Percentiles rank a stretch among this genome's conserved stretches.
Conservation (phyloP, 805 yeast species). For the Yamadazyma scolyti region DNA sequence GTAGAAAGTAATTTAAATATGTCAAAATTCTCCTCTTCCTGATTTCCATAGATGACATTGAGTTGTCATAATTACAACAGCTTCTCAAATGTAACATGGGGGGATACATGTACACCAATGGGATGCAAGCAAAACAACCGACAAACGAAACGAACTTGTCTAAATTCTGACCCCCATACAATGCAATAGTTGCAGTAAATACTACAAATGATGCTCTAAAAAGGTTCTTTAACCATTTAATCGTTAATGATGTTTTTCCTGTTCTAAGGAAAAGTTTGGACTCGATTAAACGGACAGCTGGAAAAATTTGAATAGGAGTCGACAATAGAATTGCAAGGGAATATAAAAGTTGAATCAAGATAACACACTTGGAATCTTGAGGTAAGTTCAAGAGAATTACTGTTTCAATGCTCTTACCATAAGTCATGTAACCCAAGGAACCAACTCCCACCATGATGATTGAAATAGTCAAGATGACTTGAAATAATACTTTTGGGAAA, state of each 20-base stretch:
- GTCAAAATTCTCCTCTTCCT: conserved; percentile 37
- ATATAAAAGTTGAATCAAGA: conserved; percentile 65
- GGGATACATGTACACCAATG: conserved; percentile 82
- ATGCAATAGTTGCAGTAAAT: conserved; percentile 55
- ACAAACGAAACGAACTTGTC: conserved; percentile 76
- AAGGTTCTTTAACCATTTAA: conserved; percentile 67
- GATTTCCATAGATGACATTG: conserved; percentile 12
- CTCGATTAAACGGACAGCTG: conserved; percentile 73
- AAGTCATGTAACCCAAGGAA: conserved; percentile 64
- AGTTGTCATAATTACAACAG: conserved; percentile 30
- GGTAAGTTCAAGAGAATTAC: conserved; percentile 73
- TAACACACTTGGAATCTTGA: conserved; percentile 58
- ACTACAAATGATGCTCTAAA: conserved; percentile 54
- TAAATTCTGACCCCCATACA: conserved; percentile 63
- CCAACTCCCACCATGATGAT: conserved; percentile 62
- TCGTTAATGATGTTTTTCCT: conserved; percentile 50
- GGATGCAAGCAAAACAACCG: conserved; percentile 83
- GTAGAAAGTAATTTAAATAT: conserved; percentile 44
- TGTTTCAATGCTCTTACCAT: conserved; percentile 60
- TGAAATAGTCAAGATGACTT: conserved; percentile 63
- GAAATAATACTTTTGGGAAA: conserved; percentile 60
- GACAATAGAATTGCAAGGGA: conserved; percentile 72
- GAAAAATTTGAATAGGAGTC: conserved; percentile 78
- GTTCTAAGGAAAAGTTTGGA: conserved; percentile 51
- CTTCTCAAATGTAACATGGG: conserved; percentile 68